Conservation (phyloP, 495 filamentous ascomycete genomes). For the Penicillium parvum region DNA sequence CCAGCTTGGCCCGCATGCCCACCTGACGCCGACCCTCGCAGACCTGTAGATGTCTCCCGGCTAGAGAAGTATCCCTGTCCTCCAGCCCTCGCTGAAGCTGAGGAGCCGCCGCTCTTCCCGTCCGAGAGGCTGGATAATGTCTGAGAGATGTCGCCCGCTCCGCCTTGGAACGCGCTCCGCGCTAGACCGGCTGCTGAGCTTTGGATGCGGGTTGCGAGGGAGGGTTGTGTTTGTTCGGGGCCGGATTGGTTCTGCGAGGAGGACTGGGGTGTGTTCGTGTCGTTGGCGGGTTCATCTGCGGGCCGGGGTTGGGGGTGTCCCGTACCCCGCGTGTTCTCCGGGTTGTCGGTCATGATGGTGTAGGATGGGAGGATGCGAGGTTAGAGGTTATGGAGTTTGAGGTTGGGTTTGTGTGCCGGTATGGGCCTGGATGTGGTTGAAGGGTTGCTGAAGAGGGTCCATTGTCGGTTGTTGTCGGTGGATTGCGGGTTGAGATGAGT, state of each 20-base stretch:
- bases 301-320: slow-evolving; percentile 3
- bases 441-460: too few relatives aligned
- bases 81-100: neutral
- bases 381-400: neutral
- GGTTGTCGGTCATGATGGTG: slow-evolving; percentile 7
- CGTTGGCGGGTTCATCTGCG: neutral
- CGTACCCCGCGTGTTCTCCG: slow-evolving; percentile 26
- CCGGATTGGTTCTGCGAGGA: neutral
- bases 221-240: slow-evolving; percentile 2
- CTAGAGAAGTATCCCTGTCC: neutral
- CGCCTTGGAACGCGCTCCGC: slow-evolving; percentile 26
- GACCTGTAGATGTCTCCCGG: too few relatives aligned
- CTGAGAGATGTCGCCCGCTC: slow-evolving; percentile 22
- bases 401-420: neutral
- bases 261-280: neutral
- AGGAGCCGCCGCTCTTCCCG: slow-evolving; percentile 19
- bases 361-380: neutral
- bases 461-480: neutral
- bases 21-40: too few relatives aligned
- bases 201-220: slow-evolving; percentile 37
- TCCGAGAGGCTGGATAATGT: slow-evolving; percentile 21
- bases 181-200: slow-evolving; percentile 35
- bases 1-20: too few relatives aligned
- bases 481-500: neutral
- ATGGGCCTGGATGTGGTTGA: too few relatives aligned